These are phyloP conservation scores for Wickerhamiella domercqiae DNA, from an alignment of 805 yeast species.

Conservation along the genomic window DNA sequence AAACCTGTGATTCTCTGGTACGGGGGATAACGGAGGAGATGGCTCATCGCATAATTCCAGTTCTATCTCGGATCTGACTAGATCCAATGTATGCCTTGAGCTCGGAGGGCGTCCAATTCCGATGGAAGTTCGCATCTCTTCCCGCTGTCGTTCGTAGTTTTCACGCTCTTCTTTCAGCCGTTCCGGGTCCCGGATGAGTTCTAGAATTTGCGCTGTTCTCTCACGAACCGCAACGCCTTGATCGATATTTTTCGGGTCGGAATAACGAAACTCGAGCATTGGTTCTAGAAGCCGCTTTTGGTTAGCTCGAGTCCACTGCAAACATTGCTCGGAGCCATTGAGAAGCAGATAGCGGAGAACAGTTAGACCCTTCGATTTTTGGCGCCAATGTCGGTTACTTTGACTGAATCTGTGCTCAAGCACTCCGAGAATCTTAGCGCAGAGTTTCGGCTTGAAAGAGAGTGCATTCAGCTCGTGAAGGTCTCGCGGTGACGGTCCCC, in stretches of 20 bases:
- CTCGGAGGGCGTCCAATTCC: conserved; percentile 16
- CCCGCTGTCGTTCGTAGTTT: conserved; percentile 18
- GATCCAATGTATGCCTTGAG: conserved; percentile 18
- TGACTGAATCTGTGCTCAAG: conserved; percentile 14
- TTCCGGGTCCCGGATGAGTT: conserved; percentile 17
- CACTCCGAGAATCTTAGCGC: conserved; percentile 12
- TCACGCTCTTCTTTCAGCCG: conserved; percentile 19
- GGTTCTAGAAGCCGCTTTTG: conserved; percentile 4
- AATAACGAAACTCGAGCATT: conserved; percentile 8
- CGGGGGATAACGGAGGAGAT: conserved; percentile 1
- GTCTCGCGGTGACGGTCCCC: conserved; percentile 17
- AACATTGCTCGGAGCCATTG: conserved; percentile 15
- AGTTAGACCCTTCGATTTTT: conserved; percentile 17
- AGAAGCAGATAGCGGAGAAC: conserved; percentile 16
- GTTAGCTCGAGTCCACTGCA: conserved; percentile 13
- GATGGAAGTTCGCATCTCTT: conserved; percentile 19
- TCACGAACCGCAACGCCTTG: conserved; percentile 23
- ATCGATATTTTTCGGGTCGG: conserved; percentile 19
- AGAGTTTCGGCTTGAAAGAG: conserved; percentile 10
- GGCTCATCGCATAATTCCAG: background rate
- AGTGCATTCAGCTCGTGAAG: conserved; percentile 14
- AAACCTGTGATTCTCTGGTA: conserved; percentile 1
- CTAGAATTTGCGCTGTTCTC: conserved; percentile 18
- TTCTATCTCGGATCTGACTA: conserved; percentile 12
- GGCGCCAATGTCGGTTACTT: conserved; percentile 18